These are phyloP conservation scores for Cyberlindnera saturnus DNA, from an alignment of 805 yeast species.

Conservation along the genomic window DNA sequence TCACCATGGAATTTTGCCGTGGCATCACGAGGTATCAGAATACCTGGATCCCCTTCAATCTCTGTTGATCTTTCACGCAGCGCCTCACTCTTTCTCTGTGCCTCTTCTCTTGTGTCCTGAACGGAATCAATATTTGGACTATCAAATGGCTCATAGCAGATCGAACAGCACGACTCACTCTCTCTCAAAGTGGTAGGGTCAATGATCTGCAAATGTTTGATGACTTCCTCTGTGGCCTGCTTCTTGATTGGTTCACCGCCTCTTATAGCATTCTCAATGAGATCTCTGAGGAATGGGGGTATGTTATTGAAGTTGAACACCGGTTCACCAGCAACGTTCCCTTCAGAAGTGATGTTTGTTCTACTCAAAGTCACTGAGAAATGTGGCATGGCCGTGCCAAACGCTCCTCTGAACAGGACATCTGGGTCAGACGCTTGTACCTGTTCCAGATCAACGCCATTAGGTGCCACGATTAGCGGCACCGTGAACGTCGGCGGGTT, in stretches of 20 bases:
- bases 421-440: conserved; percentile 11
- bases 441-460: conserved; percentile 9
- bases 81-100: conserved; percentile 6
- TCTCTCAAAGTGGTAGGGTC: conserved; percentile 7
- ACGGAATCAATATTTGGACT: not conserved
- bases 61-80: conserved; percentile 1
- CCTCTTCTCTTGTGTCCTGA: conserved; percentile 1
- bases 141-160: conserved; percentile 19
- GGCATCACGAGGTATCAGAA: conserved; percentile 13
- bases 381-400: conserved; percentile 11
- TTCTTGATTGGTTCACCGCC: conserved; percentile 5
- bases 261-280: conserved; percentile 8
- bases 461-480: conserved; percentile 7
- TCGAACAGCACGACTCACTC: conserved; percentile 13
- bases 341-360: conserved; percentile 15
- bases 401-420: conserved; percentile 16
- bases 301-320: conserved; percentile 14
- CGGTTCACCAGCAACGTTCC: conserved; percentile 9
- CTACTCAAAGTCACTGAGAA: conserved; percentile 16
- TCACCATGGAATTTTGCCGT: conserved; percentile 10
- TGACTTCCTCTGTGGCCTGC: conserved; percentile 19
- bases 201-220: conserved; percentile 8
- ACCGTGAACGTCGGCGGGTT: not conserved
- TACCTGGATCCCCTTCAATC: conserved; percentile 14
- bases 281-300: conserved; percentile 11